Evolutionary conservation across 2,329 filamentous ascomycete genomes (phyloP), one percentile per base, ranked within the genome.

Genomic region (Exophiala lecanii-corni): DNA sequence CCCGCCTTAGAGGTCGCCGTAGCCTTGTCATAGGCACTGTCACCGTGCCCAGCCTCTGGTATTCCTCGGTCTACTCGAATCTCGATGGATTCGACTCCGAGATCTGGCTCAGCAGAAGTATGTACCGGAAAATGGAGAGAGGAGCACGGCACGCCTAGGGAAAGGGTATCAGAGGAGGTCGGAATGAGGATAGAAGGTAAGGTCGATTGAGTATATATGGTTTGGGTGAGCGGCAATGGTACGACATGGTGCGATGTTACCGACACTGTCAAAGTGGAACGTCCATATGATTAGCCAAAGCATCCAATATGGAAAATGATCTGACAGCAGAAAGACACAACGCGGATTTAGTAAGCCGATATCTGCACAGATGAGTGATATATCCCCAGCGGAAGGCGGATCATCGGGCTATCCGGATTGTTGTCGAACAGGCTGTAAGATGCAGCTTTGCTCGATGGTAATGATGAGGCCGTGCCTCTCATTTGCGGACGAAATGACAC

Each of bases 251-350:
- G 50, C 34, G 32, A 43, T 44, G 37, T 49, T 39, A 53, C 41
- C 44, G 53, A 50, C 55, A 58, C 56, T 58, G 44, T 51, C 46
- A 49, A 38, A 46, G 43, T 45, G 45, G 45, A 35, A 38, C 36
- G 16, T 45, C 30, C 33, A 45, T 41, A 45, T 7, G 45, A 47
- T 51, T 51, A 51, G 49, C 45, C 42, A 46, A 17, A 40, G 31
- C n/a, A 39, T 47, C 40, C 45, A 39, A 32, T 45, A 31, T 26
- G 13, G 38, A 36, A 19, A 34, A 20, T 20, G 38, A 45, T 28
- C 36, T 48, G 37, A 39, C 39, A 47, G 31, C 23, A 47, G 23
- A 40, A 43, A 43, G 32, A 39, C 26, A 41, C 36, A 9, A 17
- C 19, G 17, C 12, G 43, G 43, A 41, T 41, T 45, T 41, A 43